These are phyloP conservation scores for Effrenium voratum DNA, from an alignment of 73 alveolate species.

Conservation along the genomic window DNA sequence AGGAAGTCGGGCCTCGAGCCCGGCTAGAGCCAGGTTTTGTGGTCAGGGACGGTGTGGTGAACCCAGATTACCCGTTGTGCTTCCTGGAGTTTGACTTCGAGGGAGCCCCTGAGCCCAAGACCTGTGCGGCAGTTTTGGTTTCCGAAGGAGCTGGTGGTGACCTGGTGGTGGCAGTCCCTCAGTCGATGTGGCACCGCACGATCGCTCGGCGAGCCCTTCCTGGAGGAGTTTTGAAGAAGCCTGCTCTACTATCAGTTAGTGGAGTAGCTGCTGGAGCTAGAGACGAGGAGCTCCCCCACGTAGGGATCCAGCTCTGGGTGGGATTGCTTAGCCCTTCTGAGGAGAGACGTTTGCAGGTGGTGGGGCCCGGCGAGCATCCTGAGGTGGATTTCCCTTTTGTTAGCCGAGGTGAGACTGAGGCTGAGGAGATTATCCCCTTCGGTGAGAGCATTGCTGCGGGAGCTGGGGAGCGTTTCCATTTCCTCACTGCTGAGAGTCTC, in stretches of 20 bases:
- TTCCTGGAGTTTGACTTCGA: background rate
- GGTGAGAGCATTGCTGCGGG: background rate
- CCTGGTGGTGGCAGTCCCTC: background rate
- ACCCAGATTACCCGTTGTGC: background rate
- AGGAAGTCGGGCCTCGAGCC: background rate
- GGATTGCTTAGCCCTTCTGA: background rate
- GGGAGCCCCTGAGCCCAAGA: background rate
- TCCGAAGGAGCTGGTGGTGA: background rate
- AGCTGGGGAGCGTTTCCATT: background rate
- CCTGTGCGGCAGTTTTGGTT: background rate
- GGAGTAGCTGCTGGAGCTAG: background rate
- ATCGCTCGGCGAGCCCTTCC: background rate
- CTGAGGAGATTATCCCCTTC: background rate
- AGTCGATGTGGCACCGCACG: background rate
- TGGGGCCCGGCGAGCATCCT: background rate
- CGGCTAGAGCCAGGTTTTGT: background rate
- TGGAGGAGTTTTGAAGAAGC: background rate
- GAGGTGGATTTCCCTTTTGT: too few relatives aligned
- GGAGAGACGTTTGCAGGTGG: background rate
- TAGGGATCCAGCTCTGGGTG: background rate
- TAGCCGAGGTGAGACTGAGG: too few relatives aligned
- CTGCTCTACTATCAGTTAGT: background rate
- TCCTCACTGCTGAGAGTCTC: background rate
- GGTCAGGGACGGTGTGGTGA: background rate
- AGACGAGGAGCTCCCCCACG: background rate